A percentile compares a stretch with the other conserved stretches of the same genome.
Conservation (phyloP, 108 stramenopile genomes). For the Fragilaria crotonensis region DNA sequence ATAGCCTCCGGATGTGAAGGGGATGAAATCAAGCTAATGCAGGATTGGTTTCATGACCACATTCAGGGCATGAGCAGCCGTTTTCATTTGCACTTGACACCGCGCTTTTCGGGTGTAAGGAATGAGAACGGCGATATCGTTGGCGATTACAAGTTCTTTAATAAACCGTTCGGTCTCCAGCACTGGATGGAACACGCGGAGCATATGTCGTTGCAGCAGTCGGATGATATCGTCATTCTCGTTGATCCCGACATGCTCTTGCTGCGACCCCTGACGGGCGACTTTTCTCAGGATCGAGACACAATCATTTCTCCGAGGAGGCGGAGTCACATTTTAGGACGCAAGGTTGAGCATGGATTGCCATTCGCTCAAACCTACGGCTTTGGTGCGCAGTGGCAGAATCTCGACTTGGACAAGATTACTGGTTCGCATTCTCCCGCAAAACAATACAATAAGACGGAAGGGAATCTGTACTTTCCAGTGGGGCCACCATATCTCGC, state of each 20-base stretch:
- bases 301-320: constrained; percentile 24
- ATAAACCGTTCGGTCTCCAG: constrained; percentile 75
- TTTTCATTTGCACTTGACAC: constrained; percentile 75
- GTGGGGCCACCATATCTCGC: constrained; percentile 91
- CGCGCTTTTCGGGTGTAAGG: constrained; percentile 48
- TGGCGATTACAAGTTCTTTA: constrained; percentile 82
- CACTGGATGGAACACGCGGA: constrained; percentile 50
- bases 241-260: constrained; percentile 87
- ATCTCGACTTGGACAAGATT: constrained; percentile 56
- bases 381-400: constrained; percentile 65
- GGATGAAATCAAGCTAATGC: constrained; percentile 10
- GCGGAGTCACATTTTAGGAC: constrained; percentile 3
- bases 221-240: constrained; percentile 65
- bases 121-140: constrained; percentile 35
- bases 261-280: constrained; percentile 54
- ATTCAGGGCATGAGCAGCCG: constrained; percentile 25
- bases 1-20: constrained; percentile 16
- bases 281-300: constrained; percentile 37
- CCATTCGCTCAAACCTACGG: constrained; percentile 90
- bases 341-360: constrained; percentile 54
- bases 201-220: background rate
- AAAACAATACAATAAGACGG: constrained; percentile 16
- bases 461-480: constrained; percentile 48
- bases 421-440: constrained; percentile 59
- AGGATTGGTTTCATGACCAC: constrained; percentile 21